These are phyloP conservation scores for Allium fistulosum DNA, from an alignment of 106 monocot genomes.

Conservation along the genomic window DNA sequence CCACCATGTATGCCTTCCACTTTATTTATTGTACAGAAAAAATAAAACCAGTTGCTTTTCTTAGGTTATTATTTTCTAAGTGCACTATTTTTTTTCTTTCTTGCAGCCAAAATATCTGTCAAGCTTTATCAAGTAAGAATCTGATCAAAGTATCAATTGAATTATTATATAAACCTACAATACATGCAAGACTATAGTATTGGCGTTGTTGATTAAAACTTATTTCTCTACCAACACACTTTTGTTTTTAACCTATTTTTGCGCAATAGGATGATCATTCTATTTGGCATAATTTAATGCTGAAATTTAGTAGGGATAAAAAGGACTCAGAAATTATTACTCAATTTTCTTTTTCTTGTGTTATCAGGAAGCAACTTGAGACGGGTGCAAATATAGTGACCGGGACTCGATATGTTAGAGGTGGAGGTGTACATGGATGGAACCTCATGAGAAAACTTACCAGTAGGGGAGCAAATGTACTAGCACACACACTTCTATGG, in stretches of 20 bases:
- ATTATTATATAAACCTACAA: too few relatives aligned
- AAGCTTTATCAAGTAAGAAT: constrained; percentile 80
- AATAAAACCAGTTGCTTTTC: neutral
- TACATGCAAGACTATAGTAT: too few relatives aligned
- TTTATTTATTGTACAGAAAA: neutral
- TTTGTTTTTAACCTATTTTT: neutral
- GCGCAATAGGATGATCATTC: neutral
- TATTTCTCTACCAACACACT: too few relatives aligned
- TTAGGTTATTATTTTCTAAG: constrained; percentile 5
- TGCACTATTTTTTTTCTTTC: constrained; percentile 11
- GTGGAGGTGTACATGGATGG: constrained; percentile 99
- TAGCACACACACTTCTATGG: constrained; percentile 93
- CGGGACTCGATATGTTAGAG: constrained; percentile 85
- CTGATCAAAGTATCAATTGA: neutral
- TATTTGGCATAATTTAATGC: neutral
- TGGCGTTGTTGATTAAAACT: too few relatives aligned
- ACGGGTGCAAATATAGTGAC: constrained; percentile 95
- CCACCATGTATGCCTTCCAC: constrained; percentile 65
- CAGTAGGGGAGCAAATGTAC: constrained; percentile 97
- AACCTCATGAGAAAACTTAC: constrained; percentile 96
- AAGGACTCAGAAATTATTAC: too few relatives aligned
- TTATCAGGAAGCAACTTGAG: constrained; percentile 76
- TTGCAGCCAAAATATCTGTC: constrained; percentile 94
- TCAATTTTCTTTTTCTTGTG: neutral
- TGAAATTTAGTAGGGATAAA: neutral